Conservation (phyloP, 2,329 filamentous ascomycete genomes). For the Colletotrichum tropicicola region DNA sequence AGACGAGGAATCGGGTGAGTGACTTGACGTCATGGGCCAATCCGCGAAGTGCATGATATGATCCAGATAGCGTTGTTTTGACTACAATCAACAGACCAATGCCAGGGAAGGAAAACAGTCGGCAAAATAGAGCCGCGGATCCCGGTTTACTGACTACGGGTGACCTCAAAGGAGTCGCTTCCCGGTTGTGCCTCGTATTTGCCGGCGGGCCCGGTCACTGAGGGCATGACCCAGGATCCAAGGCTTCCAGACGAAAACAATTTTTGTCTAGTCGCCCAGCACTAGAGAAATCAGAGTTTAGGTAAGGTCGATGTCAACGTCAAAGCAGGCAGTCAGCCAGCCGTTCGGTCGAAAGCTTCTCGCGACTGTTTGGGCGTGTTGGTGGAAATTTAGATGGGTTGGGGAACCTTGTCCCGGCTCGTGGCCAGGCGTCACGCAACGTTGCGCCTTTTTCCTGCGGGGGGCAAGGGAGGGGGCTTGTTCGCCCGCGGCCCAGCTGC, state of each 20-base stretch:
- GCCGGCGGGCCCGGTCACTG: background rate
- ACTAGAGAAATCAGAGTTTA: background rate
- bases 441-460: background rate
- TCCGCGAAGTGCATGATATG: background rate
- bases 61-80: background rate
- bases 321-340: background rate
- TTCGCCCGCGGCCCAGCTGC: constrained; percentile 7
- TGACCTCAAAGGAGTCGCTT: background rate
- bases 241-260: too few relatives aligned
- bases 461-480: constrained; percentile 5
- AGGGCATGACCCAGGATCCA: too few relatives aligned
- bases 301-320: background rate
- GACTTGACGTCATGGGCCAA: background rate
- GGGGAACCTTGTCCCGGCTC: background rate
- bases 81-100: background rate
- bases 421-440: background rate
- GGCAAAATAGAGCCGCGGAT: too few relatives aligned
- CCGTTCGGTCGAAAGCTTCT: too few relatives aligned
- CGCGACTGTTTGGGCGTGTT: background rate
- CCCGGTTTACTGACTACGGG: background rate
- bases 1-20: background rate
- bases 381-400: background rate
- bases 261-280: too few relatives aligned
- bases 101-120: too few relatives aligned
- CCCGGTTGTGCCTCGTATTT: constrained; percentile 3